Evolutionary conservation across 257 asterid genomes (phyloP), one percentile per base, ranked within the genome.

Genomic region (Plantago elongata): DNA sequence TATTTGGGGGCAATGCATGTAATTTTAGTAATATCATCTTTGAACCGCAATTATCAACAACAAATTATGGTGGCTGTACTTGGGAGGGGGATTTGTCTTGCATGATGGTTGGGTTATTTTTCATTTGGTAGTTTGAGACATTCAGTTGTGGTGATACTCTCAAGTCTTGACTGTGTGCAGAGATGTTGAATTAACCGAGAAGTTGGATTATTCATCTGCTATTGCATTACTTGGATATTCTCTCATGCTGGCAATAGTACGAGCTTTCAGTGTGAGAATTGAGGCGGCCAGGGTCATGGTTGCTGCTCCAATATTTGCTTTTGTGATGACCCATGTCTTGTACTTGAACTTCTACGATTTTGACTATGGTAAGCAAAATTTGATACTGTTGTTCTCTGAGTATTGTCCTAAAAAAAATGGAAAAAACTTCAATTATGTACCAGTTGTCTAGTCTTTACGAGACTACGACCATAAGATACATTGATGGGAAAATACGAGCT

Each of bases 251-350:
- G 86, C 94, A 34, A 74, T 83, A 63, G 64, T 89, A 51, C 80
- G 97, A 66, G 80, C 75, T 62, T 84, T 84, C 81, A 75, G 17
- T 44, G 80, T 89, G 62, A 79, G 59, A 48, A 69, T 74, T 27
- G 97, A 89, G 75, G 97, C 97, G 64, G 79, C 84, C 30, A 79
- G 97, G 83, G 90, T 89, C 79, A 87, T 89, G 95, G 80, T 87
- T 70, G 80, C 95, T 37, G 94, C 97, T 63, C 97, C 94, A 11
- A 48, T 89, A 58, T 48, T 89, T 43, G 95, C 95, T 50, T 84
- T 86, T 43, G 63, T 84, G 69, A 74, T 83, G 11, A 89, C 95
- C 60, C 96, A 89, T 68, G 82, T 89, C 74, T 72, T 90, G 79
- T 91, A 78, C 69, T 48, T 91, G 74, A 88, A 88, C 77, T 77